Percentiles rank a stretch among this genome's conserved stretches.
phyloP scores from a whole-genome alignment of 2,329 filamentous ascomycete species.

The Trichoderma atrobrunneum region DNA sequence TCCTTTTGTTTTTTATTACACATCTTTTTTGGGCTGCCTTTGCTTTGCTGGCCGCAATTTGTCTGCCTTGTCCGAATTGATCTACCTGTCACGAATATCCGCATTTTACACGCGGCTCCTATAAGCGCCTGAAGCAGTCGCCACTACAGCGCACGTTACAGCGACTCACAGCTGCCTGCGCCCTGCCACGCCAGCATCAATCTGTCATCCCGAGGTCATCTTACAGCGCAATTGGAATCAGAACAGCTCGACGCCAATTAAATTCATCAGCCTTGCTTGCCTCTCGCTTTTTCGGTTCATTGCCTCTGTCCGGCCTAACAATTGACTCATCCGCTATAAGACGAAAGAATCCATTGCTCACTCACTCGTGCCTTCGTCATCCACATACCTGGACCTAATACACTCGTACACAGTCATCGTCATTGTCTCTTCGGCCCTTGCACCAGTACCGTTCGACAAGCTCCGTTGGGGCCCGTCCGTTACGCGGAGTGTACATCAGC shows the following conservation, averaged over 20 bases:
- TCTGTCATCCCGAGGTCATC: conserved; percentile 8
- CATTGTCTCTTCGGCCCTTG: background rate
- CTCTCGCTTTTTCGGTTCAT: background rate
- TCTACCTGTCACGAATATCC: background rate
- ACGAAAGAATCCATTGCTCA: background rate
- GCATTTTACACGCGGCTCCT: conserved; percentile 8
- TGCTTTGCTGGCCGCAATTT: background rate
- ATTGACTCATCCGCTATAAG: conserved; percentile 5
- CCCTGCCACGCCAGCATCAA: conserved; percentile 1
- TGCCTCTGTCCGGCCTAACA: background rate
- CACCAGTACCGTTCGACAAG: background rate
- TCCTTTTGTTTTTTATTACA: background rate
- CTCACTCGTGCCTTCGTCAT: background rate
- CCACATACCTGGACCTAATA: background rate
- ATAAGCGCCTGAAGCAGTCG: conserved; percentile 9
- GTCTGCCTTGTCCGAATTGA: conserved; percentile 1
- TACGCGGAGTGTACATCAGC: conserved; percentile 12
- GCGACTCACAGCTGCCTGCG: conserved; percentile 6
- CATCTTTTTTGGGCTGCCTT: background rate
- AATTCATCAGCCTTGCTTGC: background rate
- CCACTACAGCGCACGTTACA: conserved; percentile 3
- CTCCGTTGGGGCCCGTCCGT: background rate
- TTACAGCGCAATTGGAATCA: conserved; percentile 7
- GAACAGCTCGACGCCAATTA: background rate
- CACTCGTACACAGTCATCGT: no score